Conservation (phyloP, 2,329 filamentous ascomycete genomes). For the Penicillium sp. region DNA sequence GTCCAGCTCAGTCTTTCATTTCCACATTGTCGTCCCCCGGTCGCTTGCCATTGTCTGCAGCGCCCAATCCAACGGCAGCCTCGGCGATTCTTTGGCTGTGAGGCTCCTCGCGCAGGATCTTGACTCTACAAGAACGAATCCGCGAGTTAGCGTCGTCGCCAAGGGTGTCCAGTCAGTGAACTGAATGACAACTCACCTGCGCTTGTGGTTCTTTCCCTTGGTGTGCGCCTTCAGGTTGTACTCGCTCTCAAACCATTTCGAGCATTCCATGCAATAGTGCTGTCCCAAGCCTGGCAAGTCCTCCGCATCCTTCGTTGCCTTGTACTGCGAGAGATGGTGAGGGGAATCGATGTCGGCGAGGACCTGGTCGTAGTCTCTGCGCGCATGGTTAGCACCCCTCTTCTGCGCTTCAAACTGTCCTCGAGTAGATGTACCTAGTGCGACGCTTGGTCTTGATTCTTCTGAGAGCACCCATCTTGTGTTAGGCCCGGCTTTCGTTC, state of each 20-base stretch:
- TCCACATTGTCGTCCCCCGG: constrained; percentile 41
- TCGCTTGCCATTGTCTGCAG: constrained; percentile 64
- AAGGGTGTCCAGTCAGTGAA: constrained; percentile 6
- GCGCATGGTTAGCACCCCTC: constrained; percentile 30
- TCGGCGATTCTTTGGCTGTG: constrained; percentile 86
- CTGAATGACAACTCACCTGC: constrained; percentile 60
- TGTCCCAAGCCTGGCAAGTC: constrained; percentile 85
- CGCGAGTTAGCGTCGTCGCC: constrained; percentile 11
- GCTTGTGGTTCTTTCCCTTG: constrained; percentile 91
- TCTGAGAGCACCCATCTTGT: constrained; percentile 66
- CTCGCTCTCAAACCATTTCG: constrained; percentile 94
- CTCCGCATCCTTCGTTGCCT: constrained; percentile 75
- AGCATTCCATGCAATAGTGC: constrained; percentile 88
- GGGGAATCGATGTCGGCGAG: constrained; percentile 76
- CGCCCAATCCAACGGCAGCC: constrained; percentile 69
- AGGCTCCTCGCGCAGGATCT: constrained; percentile 78
- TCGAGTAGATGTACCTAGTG: constrained; percentile 56
- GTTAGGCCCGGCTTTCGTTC: constrained; percentile 18
- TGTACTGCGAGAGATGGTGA: constrained; percentile 77
- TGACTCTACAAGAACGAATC: constrained; percentile 59
- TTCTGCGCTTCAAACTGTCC: not conserved
- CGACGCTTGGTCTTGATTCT: constrained; percentile 73
- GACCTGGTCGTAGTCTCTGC: constrained; percentile 89
- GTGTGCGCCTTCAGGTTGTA: constrained; percentile 72
- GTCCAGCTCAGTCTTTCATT: constrained; percentile 41